phyloP scores from a whole-genome alignment of 225 moss, liverwort and hornwort genomes.

The Bryoerythrophyllum caledonicum region DNA sequence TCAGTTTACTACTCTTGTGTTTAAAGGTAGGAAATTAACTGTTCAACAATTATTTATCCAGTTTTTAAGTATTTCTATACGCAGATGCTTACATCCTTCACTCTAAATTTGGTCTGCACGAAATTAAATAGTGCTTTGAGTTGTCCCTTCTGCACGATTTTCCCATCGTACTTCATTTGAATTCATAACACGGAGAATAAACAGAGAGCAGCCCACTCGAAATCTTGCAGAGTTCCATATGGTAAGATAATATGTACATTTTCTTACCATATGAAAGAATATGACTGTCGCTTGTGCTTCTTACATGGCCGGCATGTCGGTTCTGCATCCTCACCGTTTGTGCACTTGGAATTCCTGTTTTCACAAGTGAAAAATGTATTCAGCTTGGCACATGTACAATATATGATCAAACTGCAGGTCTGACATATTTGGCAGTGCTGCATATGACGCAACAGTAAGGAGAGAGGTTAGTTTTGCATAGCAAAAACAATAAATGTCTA shows the following conservation, averaged over 20 bases:
- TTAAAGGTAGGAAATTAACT: no score
- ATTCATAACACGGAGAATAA: no score
- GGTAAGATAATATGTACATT: background rate
- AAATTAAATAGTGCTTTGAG: background rate
- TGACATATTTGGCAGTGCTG: slow-evolving; percentile 23
- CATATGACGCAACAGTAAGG: background rate
- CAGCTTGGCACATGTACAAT: slow-evolving; percentile 29
- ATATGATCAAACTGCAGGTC: slow-evolving; percentile 13
- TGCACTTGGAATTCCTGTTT: slow-evolving; percentile 14
- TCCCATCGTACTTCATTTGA: background rate
- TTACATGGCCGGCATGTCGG: no score
- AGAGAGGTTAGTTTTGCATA: background rate
- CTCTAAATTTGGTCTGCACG: background rate
- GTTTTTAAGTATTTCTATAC: background rate
- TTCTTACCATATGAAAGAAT: background rate
- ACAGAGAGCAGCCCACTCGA: no score
- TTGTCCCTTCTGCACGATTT: background rate
- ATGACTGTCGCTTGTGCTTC: background rate
- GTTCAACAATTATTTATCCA: no score
- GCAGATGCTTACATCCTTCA: background rate
- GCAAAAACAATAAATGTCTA: background rate
- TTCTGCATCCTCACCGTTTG: background rate
- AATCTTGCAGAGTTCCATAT: background rate
- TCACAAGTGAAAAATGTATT: slow-evolving; percentile 6
- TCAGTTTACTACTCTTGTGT: background rate